These are phyloP conservation scores for Secale cereale DNA, from an alignment of 176 grass and related monocot genomes.

Conservation along the genomic window DNA sequence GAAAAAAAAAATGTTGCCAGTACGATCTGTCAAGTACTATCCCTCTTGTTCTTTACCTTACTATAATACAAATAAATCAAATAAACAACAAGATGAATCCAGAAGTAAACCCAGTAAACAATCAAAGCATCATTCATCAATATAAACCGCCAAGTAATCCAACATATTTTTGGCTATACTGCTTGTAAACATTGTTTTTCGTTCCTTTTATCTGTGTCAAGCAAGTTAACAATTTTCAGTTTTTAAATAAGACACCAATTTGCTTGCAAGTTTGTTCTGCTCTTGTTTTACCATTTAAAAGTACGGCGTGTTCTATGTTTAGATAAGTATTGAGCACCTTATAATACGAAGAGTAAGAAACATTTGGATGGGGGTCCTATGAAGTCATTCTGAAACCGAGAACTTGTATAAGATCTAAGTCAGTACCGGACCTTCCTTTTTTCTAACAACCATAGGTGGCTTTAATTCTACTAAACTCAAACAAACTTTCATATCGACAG, in stretches of 20 bases:
- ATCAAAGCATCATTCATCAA: neutral
- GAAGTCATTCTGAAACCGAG: neutral
- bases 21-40: neutral
- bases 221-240: neutral
- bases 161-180: neutral
- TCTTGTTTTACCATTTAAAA: neutral
- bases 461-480: neutral
- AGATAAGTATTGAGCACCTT: neutral
- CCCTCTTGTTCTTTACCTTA: neutral
- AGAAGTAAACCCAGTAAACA: neutral
- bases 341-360: neutral
- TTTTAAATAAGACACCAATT: neutral
- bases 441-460: neutral
- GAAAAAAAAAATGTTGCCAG: neutral
- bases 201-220: neutral
- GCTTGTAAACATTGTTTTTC: neutral
- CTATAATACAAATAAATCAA: neutral
- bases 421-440: neutral
- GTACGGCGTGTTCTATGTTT: neutral
- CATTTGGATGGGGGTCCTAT: neutral
- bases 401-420: neutral
- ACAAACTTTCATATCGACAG: neutral
- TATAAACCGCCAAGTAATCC: neutral
- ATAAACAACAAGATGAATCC: neutral
- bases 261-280: neutral